phyloP scores from a whole-genome alignment of 2,329 filamentous ascomycete genomes.

The Dothistroma septosporum region DNA sequence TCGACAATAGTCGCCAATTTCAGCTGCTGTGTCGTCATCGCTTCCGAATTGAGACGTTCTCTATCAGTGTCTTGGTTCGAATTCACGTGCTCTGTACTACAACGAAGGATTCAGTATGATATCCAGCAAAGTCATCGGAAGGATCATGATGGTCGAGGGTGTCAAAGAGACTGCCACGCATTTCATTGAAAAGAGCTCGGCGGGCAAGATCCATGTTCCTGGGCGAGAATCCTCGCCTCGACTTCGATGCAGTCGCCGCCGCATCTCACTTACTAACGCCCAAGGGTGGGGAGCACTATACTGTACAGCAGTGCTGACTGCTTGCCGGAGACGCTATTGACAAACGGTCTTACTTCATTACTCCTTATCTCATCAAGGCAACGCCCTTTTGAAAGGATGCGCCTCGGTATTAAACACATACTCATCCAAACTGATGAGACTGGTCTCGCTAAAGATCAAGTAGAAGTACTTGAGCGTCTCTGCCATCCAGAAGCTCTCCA shows the following conservation, averaged over 20 bases:
- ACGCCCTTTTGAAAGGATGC: slow-evolving; percentile 42
- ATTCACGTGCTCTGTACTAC: not conserved
- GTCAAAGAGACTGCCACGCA: not conserved
- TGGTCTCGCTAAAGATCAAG: slow-evolving; percentile 43
- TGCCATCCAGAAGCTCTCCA: slow-evolving; percentile 50
- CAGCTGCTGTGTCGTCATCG: not conserved
- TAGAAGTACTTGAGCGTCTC: slow-evolving; percentile 51
- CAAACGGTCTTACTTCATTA: not conserved
- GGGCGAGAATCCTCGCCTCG: slow-evolving; percentile 3
- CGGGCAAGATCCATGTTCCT: not conserved
- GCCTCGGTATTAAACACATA: slow-evolving; percentile 51
- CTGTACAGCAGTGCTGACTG: not conserved
- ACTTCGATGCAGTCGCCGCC: not conserved
- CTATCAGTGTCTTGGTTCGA: not conserved
- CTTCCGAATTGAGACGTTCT: not conserved
- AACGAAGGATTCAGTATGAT: not conserved
- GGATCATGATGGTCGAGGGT: not conserved
- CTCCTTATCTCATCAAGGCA: slow-evolving; percentile 4
- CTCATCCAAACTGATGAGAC: slow-evolving; percentile 43
- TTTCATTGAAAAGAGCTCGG: not conserved
- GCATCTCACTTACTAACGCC: slow-evolving; percentile 1
- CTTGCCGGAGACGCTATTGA: not conserved
- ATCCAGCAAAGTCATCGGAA: not conserved
- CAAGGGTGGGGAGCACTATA: slow-evolving; percentile 1
- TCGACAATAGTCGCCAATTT: not conserved